phyloP scores from a whole-genome alignment of 495 filamentous ascomycete species.

The Talaromyces stipitatus region DNA sequence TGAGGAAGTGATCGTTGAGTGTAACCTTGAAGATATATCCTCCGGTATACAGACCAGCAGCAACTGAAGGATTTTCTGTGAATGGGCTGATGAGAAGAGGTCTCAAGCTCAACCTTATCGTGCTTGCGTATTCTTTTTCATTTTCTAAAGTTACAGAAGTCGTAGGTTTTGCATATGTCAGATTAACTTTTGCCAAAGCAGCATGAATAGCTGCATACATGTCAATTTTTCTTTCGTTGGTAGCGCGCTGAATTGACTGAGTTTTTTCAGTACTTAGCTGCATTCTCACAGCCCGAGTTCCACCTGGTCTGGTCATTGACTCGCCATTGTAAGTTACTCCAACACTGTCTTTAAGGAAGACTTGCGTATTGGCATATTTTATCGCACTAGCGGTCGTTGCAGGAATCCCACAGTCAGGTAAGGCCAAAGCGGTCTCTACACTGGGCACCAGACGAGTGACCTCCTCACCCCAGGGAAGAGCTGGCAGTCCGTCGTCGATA shows the following conservation, averaged over 20 bases:
- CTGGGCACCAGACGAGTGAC: slow-evolving; percentile 15
- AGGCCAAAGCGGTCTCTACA: slow-evolving; percentile 16
- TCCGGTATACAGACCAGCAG: slow-evolving; percentile 11
- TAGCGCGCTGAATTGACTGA: slow-evolving; percentile 7
- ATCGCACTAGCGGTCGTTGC: slow-evolving; percentile 7
- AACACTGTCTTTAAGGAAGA: slow-evolving; percentile 8
- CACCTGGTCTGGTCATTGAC: slow-evolving; percentile 9
- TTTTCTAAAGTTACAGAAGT: background rate
- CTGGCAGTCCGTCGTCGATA: background rate
- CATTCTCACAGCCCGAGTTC: slow-evolving; percentile 10
- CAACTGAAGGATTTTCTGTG: background rate
- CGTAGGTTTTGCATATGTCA: slow-evolving; percentile 5
- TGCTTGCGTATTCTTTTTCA: slow-evolving; percentile 22
- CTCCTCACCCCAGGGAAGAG: slow-evolving; percentile 23
- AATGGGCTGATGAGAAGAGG: slow-evolving; percentile 1
- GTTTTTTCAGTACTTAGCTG: slow-evolving; percentile 11
- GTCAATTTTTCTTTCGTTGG: slow-evolving; percentile 9
- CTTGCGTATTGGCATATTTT: slow-evolving; percentile 10
- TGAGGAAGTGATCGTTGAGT: slow-evolving; percentile 11
- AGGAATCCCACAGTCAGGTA: slow-evolving; percentile 8
- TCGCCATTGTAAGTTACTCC: slow-evolving; percentile 16
- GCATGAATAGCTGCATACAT: slow-evolving; percentile 21
- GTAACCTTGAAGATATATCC: slow-evolving; percentile 17
- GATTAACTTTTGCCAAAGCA: slow-evolving; percentile 16
- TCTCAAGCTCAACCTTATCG: slow-evolving; percentile 19